Conservation (phyloP, 2,329 filamentous ascomycete genomes). For the Botrytis medusae region DNA sequence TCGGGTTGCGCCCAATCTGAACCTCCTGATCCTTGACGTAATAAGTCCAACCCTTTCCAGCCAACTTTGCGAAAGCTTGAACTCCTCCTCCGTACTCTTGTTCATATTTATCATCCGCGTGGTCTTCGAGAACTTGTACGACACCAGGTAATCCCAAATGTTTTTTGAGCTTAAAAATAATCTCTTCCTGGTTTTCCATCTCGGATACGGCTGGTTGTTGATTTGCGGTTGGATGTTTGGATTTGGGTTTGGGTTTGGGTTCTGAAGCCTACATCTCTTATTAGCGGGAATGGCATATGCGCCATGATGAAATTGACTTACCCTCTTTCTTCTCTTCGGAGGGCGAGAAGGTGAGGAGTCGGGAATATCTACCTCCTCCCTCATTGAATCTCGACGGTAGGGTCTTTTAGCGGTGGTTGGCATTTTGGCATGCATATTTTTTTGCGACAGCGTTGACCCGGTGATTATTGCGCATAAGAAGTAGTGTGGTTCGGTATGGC, state of each 20-base stretch:
- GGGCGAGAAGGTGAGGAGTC: slow-evolving; percentile 59
- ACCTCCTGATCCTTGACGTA: slow-evolving; percentile 75
- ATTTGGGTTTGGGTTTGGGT: neutral
- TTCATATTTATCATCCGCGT: slow-evolving; percentile 64
- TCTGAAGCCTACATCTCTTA: slow-evolving; percentile 43
- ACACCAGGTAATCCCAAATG: slow-evolving; percentile 40
- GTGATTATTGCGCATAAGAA: slow-evolving; percentile 19
- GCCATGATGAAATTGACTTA: slow-evolving; percentile 37
- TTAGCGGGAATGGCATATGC: slow-evolving; percentile 19
- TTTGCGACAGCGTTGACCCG: slow-evolving; percentile 20
- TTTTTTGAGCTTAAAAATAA: slow-evolving; percentile 34
- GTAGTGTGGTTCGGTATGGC: neutral
- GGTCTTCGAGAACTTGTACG: slow-evolving; percentile 61
- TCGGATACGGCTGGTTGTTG: slow-evolving; percentile 34
- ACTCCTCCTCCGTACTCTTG: slow-evolving; percentile 58
- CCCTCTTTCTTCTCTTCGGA: slow-evolving; percentile 65
- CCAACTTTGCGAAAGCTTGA: slow-evolving; percentile 78
- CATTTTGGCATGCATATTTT: slow-evolving; percentile 37
- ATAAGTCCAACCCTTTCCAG: slow-evolving; percentile 80
- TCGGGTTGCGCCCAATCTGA: slow-evolving; percentile 64
- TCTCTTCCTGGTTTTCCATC: slow-evolving; percentile 51
- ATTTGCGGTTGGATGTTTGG: slow-evolving; percentile 26
- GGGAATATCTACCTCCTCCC: slow-evolving; percentile 34
- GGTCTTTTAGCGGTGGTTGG: slow-evolving; percentile 44
- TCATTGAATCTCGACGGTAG: slow-evolving; percentile 40